These are phyloP conservation scores for Verticillium tricorpus DNA, from an alignment of 2,329 filamentous ascomycete genomes.

Conservation along the genomic window DNA sequence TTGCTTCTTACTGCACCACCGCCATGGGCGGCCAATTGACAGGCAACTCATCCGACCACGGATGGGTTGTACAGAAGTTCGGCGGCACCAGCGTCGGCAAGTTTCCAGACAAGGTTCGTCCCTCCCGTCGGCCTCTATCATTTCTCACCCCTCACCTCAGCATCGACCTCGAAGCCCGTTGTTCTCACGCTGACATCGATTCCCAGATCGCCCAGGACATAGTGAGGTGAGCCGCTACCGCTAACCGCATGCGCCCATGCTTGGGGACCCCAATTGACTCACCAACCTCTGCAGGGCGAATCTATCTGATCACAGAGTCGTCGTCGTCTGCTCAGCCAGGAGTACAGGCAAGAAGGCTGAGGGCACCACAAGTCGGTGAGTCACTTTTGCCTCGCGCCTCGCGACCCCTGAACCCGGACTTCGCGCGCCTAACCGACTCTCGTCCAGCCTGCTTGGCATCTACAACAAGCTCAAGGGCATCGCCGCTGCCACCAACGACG, in stretches of 20 bases:
- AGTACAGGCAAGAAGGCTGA: constrained; percentile 92
- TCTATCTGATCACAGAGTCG: constrained; percentile 68
- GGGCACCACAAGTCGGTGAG: constrained; percentile 91
- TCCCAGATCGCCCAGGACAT: constrained; percentile 62
- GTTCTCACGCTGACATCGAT: not conserved
- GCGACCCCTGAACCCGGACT: not conserved
- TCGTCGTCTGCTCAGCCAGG: constrained; percentile 91
- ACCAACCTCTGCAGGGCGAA: constrained; percentile 40
- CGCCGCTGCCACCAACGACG: constrained; percentile 46
- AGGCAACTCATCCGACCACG: constrained; percentile 33
- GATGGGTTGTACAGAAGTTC: constrained; percentile 92
- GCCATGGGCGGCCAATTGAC: constrained; percentile 11
- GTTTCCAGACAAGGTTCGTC: constrained; percentile 66
- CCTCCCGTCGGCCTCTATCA: not conserved
- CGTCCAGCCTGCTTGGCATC: constrained; percentile 53
- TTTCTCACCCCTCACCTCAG: not conserved
- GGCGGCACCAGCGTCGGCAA: constrained; percentile 95
- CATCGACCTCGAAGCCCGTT: not conserved
- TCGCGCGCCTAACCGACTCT: not conserved
- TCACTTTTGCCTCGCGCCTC: constrained; percentile 20
- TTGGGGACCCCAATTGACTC: constrained; percentile 10
- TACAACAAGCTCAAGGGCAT: constrained; percentile 53
- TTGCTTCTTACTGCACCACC: not conserved
- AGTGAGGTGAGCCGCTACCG: constrained; percentile 44
- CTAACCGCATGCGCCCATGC: not conserved